Conservation (phyloP, 108 stramenopile species). For the Nannochloropsis gaditana region DNA sequence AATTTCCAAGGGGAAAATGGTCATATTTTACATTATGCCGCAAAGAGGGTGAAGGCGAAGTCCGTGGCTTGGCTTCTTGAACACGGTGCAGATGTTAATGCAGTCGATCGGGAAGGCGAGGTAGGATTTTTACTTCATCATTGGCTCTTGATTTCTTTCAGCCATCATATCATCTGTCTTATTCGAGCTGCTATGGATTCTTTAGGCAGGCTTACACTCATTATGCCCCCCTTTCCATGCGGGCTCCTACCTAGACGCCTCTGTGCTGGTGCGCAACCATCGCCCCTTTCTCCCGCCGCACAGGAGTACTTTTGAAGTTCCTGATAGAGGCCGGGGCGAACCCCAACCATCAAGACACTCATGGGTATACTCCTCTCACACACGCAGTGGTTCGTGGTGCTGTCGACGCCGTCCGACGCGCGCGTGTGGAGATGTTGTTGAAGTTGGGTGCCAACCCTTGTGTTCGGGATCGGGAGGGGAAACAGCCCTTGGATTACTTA, state of each 20-base stretch:
- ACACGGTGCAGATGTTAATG: not conserved
- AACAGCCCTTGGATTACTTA: not conserved
- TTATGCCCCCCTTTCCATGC: not conserved
- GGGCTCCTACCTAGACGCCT: not conserved
- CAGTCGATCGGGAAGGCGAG: not conserved
- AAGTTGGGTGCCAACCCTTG: not conserved
- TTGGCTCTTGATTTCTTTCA: not conserved
- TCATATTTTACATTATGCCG: not conserved
- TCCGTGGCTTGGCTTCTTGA: not conserved
- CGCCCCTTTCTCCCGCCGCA: constrained; percentile 9
- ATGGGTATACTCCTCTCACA: constrained; percentile 11
- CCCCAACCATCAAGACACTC: not conserved
- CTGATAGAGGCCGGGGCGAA: not conserved
- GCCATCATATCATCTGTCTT: too few relatives aligned
- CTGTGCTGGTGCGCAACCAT: constrained; percentile 1
- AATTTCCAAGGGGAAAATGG: not conserved
- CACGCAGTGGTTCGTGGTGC: not conserved
- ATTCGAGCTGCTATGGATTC: not conserved
- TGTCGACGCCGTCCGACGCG: not conserved
- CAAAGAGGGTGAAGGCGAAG: not conserved
- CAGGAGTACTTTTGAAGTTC: not conserved
- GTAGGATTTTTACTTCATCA: not conserved
- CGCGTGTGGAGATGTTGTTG: not conserved
- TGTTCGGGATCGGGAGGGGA: not conserved
- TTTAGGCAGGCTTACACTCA: not conserved